Conservation (phyloP, 2,329 filamentous ascomycete genomes). For the Stromatinia cepivora region DNA sequence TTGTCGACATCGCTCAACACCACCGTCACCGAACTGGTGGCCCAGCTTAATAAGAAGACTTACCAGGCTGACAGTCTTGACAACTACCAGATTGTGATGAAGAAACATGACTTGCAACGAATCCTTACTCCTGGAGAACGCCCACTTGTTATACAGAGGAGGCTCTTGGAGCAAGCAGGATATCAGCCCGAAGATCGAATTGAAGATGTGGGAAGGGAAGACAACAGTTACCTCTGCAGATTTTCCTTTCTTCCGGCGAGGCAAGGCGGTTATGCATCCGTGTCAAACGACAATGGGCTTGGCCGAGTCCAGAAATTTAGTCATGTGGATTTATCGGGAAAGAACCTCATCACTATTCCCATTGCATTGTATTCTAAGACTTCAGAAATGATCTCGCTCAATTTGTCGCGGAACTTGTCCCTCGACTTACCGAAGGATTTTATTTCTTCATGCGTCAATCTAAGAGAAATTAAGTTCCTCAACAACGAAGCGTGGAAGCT, state of each 20-base stretch:
- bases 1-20: constrained; percentile 82
- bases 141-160: constrained; percentile 88
- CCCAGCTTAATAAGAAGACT: constrained; percentile 91
- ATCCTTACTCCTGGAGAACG: constrained; percentile 77
- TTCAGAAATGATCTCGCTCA: constrained; percentile 89
- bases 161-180: constrained; percentile 84
- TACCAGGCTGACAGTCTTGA: constrained; percentile 86
- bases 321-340: constrained; percentile 86
- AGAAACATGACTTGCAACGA: constrained; percentile 84
- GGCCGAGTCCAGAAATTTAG: constrained; percentile 86
- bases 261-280: constrained; percentile 75
- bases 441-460: constrained; percentile 85
- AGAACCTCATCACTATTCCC: constrained; percentile 91
- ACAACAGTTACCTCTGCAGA: constrained; percentile 94
- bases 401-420: constrained; percentile 88
- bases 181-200: constrained; percentile 85
- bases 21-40: constrained; percentile 81
- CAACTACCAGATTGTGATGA: constrained; percentile 94
- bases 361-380: constrained; percentile 92
- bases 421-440: constrained; percentile 95
- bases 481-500: constrained; percentile 89
- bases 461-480: constrained; percentile 93
- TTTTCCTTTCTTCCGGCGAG: constrained; percentile 93
- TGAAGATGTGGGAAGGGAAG: constrained; percentile 91
- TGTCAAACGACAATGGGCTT: constrained; percentile 75